These are phyloP conservation scores for Dryadomyces quercivorus DNA, from an alignment of 2,329 filamentous ascomycete genomes.

Conservation along the genomic window DNA sequence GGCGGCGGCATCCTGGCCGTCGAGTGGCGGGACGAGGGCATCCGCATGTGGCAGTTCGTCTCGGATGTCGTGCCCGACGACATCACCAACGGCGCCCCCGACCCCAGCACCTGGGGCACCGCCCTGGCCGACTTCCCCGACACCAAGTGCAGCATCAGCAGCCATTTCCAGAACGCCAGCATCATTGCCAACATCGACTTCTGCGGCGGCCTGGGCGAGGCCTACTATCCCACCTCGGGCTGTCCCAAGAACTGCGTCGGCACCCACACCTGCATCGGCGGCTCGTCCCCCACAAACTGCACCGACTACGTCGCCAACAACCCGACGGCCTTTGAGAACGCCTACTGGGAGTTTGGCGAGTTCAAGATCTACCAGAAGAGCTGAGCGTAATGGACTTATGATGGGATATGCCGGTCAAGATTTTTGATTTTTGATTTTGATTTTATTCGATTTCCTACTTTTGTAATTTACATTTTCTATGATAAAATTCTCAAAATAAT, in stretches of 20 bases:
- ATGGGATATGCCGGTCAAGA: too few relatives aligned
- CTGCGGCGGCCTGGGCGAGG: constrained; percentile 44
- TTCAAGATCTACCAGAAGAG: constrained; percentile 44
- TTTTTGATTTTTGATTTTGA: background rate
- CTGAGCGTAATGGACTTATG: constrained; percentile 8
- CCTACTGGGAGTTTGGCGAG: constrained; percentile 52
- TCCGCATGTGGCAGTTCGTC: constrained; percentile 50
- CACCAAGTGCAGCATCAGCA: constrained; percentile 46
- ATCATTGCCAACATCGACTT: constrained; percentile 56
- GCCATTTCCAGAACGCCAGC: constrained; percentile 51
- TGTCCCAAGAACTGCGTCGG: constrained; percentile 18
- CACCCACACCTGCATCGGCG: constrained; percentile 12
- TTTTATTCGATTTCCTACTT: background rate
- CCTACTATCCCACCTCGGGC: constrained; percentile 31
- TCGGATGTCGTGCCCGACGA: constrained; percentile 36
- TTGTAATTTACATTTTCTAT: background rate
- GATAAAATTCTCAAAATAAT: background rate
- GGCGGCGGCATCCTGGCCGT: constrained; percentile 49
- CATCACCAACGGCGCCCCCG: constrained; percentile 35
- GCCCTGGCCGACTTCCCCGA: constrained; percentile 53
- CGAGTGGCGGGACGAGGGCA: constrained; percentile 47
- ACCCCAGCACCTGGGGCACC: constrained; percentile 49
- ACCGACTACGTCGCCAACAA: constrained; percentile 44
- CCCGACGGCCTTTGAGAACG: constrained; percentile 41
- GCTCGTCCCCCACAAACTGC: constrained; percentile 35